These are phyloP conservation scores for Phytopythium kandeliae DNA, from an alignment of 352 stramenopile genomes.

Conservation along the genomic window DNA sequence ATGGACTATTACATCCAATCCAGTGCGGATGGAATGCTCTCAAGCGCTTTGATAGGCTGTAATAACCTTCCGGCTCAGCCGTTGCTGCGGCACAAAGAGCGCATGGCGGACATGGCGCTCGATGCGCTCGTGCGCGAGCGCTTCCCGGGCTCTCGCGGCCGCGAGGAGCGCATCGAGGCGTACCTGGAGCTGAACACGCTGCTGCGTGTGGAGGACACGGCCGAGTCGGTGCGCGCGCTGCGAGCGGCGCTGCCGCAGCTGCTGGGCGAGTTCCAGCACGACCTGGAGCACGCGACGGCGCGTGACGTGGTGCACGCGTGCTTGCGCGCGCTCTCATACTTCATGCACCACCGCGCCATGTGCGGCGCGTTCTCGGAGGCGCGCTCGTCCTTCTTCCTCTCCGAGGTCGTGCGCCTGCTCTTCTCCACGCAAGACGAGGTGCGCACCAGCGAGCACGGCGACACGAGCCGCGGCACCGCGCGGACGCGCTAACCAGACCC, in stretches of 20 bases:
- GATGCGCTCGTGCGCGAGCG: conserved; percentile 19
- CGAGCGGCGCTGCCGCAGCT: conserved; percentile 27
- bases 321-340: conserved; percentile 61
- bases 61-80: too few species aligned
- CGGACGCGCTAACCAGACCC: too few species aligned
- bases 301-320: conserved; percentile 31
- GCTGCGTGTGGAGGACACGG: conserved; percentile 49
- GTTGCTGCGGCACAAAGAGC: too few species aligned
- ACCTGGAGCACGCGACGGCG: conserved; percentile 38
- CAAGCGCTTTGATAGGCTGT: too few species aligned
- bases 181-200: conserved; percentile 57
- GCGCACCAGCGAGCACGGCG: neutral
- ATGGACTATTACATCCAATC: too few species aligned
- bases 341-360: conserved; percentile 51
- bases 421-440: conserved; percentile 53
- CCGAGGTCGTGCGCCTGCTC: conserved; percentile 38
- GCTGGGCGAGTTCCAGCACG: conserved; percentile 33
- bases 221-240: conserved; percentile 32
- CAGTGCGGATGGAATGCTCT: too few species aligned
- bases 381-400: conserved; percentile 35
- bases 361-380: conserved; percentile 27
- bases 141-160: conserved; percentile 28
- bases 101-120: conserved; percentile 30
- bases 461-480: too few species aligned
- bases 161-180: conserved; percentile 37